A percentile compares a stretch with the other conserved stretches of the same genome.
These are phyloP conservation scores for Neurospora tetrasperma DNA, from an alignment of 495 filamentous ascomycete species.

Conservation along the genomic window DNA sequence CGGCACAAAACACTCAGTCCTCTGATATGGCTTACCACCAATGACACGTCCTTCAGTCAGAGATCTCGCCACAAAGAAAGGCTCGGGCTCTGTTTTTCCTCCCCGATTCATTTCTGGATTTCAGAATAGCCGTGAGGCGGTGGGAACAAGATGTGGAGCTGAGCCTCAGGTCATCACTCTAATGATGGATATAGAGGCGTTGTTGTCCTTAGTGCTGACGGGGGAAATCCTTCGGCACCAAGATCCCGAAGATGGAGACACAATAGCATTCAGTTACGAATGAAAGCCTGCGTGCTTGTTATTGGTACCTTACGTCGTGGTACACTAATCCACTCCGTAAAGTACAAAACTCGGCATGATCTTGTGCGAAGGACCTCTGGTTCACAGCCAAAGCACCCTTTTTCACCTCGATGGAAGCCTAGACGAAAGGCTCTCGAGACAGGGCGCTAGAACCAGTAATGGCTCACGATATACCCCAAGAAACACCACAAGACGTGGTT, in stretches of 20 bases:
- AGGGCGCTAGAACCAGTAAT: background rate
- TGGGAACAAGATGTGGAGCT: background rate
- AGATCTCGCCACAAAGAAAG: too few relatives aligned
- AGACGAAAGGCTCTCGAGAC: background rate
- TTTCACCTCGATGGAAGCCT: background rate
- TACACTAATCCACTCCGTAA: background rate
- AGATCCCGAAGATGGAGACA: background rate
- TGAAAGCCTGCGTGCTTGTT: background rate
- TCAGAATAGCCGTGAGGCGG: background rate
- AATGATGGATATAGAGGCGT: background rate
- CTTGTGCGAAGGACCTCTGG: background rate
- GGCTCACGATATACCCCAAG: background rate
- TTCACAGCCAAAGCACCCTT: background rate
- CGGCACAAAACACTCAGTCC: too few relatives aligned
- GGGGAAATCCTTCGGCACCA: background rate
- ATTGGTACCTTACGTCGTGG: background rate
- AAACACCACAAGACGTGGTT: background rate
- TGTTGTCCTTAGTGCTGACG: background rate
- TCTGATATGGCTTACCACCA: too few relatives aligned
- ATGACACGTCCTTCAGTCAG: too few relatives aligned
- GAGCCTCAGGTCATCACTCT: background rate
- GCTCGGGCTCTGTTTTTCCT: background rate
- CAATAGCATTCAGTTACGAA: background rate
- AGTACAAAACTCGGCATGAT: background rate
- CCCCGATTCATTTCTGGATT: background rate